Evolutionary conservation across 2,329 filamentous ascomycete genomes (phyloP).

Genomic region (Aspergillus proliferans): DNA sequence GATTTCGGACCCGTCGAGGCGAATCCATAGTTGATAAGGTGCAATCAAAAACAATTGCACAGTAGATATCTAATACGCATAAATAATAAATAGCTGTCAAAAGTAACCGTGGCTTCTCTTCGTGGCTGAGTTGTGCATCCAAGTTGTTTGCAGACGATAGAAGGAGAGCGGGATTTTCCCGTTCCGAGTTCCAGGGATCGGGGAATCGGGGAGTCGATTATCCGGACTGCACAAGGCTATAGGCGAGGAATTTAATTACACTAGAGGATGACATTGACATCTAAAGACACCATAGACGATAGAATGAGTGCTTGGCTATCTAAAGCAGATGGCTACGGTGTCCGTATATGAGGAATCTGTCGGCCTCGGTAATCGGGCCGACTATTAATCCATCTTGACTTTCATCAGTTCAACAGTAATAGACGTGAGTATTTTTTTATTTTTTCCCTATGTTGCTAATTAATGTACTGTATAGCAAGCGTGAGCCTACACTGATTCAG

Average conservation of each 20-base stretch:
- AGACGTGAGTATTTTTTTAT: neutral
- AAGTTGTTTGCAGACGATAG: neutral
- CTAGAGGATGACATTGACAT: no score
- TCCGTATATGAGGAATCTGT: no score
- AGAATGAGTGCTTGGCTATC: no score
- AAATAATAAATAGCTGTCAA: neutral
- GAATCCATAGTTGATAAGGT: neutral
- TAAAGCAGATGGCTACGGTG: no score
- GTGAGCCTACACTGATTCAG: neutral
- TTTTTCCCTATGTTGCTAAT: neutral
- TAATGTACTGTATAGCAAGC: neutral
- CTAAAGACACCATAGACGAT: no score
- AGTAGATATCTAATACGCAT: neutral
- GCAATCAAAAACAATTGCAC: neutral
- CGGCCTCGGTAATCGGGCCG: no score
- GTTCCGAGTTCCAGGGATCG: neutral
- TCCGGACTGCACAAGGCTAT: no score
- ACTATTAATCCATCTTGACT: no score
- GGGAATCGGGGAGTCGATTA: no score
- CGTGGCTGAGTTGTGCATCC: neutral
- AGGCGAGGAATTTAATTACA: no score
- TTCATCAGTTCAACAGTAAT: neutral
- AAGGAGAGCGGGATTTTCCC: neutral
- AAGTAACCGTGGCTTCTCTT: neutral
- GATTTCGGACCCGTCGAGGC: slow-evolving; percentile 13